Conservation (phyloP, 2,329 filamentous ascomycete species). For the Colletotrichum salicis region DNA sequence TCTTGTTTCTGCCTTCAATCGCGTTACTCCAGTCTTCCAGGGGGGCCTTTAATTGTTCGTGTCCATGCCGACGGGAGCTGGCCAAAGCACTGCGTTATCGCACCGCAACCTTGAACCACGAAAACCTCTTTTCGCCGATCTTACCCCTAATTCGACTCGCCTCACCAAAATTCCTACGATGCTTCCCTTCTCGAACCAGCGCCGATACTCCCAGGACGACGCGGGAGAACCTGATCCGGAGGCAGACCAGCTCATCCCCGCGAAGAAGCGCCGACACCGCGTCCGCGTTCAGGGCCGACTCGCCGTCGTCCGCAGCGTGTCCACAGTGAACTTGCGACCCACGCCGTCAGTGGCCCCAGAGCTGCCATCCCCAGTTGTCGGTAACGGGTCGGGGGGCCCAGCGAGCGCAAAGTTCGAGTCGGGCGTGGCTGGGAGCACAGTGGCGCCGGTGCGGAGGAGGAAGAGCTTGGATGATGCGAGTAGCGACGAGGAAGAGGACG, state of each 20-base stretch:
- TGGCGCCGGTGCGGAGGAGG: slow-evolving; percentile 24
- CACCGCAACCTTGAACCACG: not conserved
- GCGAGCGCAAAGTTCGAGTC: slow-evolving; percentile 35
- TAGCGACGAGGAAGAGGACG: slow-evolving; percentile 38
- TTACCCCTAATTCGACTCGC: not conserved
- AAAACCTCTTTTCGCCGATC: not conserved
- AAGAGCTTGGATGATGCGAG: slow-evolving; percentile 38
- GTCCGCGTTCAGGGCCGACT: slow-evolving; percentile 52
- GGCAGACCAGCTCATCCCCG: slow-evolving; percentile 45
- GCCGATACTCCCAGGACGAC: slow-evolving; percentile 32
- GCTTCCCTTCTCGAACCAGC: slow-evolving; percentile 15
- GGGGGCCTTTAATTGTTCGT: not conserved
- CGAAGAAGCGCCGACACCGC: slow-evolving; percentile 43
- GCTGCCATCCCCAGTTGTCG: slow-evolving; percentile 17
- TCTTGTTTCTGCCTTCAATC: not conserved
- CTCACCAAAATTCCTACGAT: not conserved
- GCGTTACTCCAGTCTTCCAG: not conserved
- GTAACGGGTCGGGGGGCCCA: slow-evolving; percentile 13
- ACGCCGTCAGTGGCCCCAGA: slow-evolving; percentile 9
- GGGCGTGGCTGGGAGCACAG: slow-evolving; percentile 35
- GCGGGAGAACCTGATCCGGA: slow-evolving; percentile 43
- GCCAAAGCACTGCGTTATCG: not conserved
- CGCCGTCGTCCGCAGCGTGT: slow-evolving; percentile 49
- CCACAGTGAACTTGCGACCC: slow-evolving; percentile 41
- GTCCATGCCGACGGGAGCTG: not conserved